phyloP scores from a whole-genome alignment of 176 grass and related monocot genomes.

The Triticum timopheevii region DNA sequence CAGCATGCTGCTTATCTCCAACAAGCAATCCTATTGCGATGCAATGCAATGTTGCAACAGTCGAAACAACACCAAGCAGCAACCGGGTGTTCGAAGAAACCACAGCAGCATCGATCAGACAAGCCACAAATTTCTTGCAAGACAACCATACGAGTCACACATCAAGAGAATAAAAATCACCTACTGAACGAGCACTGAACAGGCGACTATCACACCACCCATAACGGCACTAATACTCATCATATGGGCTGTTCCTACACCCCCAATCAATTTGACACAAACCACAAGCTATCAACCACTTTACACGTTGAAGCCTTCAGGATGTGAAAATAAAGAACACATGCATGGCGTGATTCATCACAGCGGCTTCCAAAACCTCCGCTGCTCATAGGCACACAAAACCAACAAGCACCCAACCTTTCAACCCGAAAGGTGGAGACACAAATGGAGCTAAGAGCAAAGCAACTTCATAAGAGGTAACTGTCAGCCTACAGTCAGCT shows the following conservation, averaged over 20 bases:
- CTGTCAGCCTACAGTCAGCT: constrained; percentile 48
- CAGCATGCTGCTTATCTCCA: too few relatives aligned
- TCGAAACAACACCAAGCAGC: too few relatives aligned
- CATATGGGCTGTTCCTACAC: not conserved
- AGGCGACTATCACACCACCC: not conserved
- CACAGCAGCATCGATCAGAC: not conserved
- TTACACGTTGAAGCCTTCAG: constrained; percentile 29
- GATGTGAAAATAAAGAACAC: not conserved
- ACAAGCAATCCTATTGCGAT: too few relatives aligned
- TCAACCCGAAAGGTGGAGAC: not conserved
- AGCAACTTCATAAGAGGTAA: constrained; percentile 26
- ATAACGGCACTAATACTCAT: not conserved
- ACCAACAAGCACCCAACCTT: not conserved
- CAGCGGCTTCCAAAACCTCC: constrained; percentile 41
- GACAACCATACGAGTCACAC: not conserved
- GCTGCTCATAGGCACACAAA: constrained; percentile 39
- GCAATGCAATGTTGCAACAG: too few relatives aligned
- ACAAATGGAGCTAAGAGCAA: constrained; percentile 20
- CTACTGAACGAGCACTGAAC: not conserved
- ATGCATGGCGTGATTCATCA: not conserved
- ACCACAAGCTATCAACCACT: constrained; percentile 11
- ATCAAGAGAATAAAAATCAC: not conserved
- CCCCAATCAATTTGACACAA: constrained; percentile 34
- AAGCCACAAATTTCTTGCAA: not conserved
- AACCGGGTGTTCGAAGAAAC: too few relatives aligned